A percentile compares a stretch with the other conserved stretches of the same genome.
Conservation (phyloP, 2,329 filamentous ascomycete species). For the Pseudogymnoascus sp. region DNA sequence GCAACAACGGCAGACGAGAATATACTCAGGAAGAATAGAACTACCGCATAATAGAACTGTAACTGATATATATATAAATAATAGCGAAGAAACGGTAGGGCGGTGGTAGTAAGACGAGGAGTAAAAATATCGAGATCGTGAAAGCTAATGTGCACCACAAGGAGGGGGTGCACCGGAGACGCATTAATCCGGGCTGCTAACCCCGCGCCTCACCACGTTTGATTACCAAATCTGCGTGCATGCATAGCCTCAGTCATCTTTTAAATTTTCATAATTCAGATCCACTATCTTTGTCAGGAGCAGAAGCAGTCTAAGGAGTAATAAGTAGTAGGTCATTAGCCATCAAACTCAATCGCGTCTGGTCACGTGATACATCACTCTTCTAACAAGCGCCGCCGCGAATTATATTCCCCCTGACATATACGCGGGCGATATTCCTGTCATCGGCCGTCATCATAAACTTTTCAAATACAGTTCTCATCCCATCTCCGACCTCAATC, state of each 20-base stretch:
- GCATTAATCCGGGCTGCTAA: not conserved
- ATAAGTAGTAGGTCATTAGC: not conserved
- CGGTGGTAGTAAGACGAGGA: not conserved
- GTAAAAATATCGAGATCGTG: not conserved
- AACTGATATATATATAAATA: not conserved
- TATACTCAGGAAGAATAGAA: not conserved
- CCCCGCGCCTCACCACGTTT: not conserved
- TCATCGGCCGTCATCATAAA: slow-evolving; percentile 92
- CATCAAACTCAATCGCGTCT: not conserved
- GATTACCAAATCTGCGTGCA: not conserved
- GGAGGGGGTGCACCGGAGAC: not conserved
- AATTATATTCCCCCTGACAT: slow-evolving; percentile 59
- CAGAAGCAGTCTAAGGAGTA: not conserved
- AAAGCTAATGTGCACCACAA: not conserved
- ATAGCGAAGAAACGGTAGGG: not conserved
- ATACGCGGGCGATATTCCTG: slow-evolving; percentile 75
- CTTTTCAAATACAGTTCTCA: slow-evolving; percentile 53
- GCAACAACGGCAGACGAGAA: not conserved
- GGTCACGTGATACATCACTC: not conserved
- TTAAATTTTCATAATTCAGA: slow-evolving; percentile 23
- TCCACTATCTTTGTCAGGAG: not conserved
- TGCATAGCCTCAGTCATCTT: not conserved
- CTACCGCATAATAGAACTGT: not conserved
- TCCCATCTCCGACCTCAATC: slow-evolving; percentile 11
- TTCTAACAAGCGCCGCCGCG: not conserved